These are phyloP conservation scores for Vicia faba DNA, from an alignment of 306 rosid genomes.

Conservation along the genomic window DNA sequence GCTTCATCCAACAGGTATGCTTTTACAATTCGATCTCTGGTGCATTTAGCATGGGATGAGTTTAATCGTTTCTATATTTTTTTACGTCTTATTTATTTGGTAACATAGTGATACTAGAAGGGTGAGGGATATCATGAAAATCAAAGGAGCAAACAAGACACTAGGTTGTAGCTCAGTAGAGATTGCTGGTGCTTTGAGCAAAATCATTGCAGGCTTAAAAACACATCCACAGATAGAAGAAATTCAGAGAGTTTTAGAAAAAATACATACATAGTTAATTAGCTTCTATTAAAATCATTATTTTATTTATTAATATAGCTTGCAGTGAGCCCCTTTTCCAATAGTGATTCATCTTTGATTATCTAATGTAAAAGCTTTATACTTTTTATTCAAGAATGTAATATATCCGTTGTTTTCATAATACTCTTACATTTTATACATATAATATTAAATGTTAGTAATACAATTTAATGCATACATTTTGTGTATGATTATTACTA, in stretches of 20 bases:
- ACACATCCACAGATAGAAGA: conserved; percentile 51
- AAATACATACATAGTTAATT: conserved; percentile 41
- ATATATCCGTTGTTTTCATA: too few relatives aligned
- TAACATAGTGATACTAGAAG: conserved; percentile 41
- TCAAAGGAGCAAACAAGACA: conserved; percentile 54
- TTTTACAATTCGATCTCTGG: too few relatives aligned
- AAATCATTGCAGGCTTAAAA: conserved; percentile 68
- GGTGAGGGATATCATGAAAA: conserved; percentile 64
- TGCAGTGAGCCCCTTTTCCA: neutral
- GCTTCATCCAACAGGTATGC: too few relatives aligned
- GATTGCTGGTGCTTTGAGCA: conserved; percentile 54
- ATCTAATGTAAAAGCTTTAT: conserved; percentile 28
- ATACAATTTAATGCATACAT: too few relatives aligned
- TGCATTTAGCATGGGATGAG: too few relatives aligned
- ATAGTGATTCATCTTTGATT: neutral
- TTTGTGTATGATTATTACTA: too few relatives aligned
- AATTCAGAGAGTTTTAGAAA: conserved; percentile 55
- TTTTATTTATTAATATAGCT: neutral
- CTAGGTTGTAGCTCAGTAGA: conserved; percentile 79
- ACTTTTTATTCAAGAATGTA: neutral
- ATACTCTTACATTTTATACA: too few relatives aligned
- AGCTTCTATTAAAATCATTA: neutral
- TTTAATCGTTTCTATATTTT: neutral
- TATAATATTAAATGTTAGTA: too few relatives aligned
- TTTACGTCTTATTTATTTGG: neutral